These are phyloP conservation scores for Lentinula aciculospora DNA, from an alignment of 768 basidiomycete genomes.

Conservation along the genomic window DNA sequence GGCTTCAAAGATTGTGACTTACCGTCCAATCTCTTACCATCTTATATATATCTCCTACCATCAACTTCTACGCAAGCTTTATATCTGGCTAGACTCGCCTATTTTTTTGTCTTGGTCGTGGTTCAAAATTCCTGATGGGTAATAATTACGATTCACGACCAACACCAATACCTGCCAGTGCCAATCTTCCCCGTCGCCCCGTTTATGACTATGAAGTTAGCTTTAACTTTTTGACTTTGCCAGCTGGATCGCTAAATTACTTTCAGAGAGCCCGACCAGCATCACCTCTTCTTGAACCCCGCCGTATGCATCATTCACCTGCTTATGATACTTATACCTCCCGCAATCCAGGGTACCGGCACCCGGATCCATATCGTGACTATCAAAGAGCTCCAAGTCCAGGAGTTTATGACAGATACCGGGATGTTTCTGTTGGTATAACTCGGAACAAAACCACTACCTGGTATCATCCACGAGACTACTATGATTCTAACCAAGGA, in stretches of 20 bases:
- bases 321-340: neutral
- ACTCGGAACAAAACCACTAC: neutral
- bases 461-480: constrained; percentile 3
- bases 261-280: constrained; percentile 23
- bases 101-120: neutral
- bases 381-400: constrained; percentile 1
- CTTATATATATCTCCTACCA: neutral
- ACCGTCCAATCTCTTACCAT: neutral
- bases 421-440: constrained; percentile 1
- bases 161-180: constrained; percentile 19
- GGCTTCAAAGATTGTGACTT: neutral
- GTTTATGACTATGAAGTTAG: constrained; percentile 18
- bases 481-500: neutral
- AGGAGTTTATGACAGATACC: constrained; percentile 6
- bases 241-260: constrained; percentile 7
- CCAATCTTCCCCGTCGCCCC: constrained; percentile 26
- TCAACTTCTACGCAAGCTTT: neutral
- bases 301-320: neutral
- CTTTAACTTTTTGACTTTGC: neutral
- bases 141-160: constrained; percentile 4
- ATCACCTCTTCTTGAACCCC: constrained; percentile 1
- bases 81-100: neutral
- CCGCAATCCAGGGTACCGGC: neutral
- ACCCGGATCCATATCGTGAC: neutral
- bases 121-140: neutral